Evolutionary conservation across 2,329 filamentous ascomycete genomes (phyloP).

Genomic region (Diaporthe ampelina): DNA sequence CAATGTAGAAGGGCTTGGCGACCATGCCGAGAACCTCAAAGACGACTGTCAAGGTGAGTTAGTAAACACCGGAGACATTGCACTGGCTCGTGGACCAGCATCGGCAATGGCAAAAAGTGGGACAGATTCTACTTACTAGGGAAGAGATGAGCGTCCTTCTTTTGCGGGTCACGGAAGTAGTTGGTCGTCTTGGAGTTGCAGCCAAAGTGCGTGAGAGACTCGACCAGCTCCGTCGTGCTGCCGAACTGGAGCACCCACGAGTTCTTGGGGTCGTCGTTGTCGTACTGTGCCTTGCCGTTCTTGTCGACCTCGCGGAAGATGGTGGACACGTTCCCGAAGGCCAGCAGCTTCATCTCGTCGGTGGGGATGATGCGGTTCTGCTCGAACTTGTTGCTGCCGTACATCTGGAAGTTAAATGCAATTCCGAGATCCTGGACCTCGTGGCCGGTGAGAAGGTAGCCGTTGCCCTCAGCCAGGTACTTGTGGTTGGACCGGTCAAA

Average conservation of each 20-base stretch:
- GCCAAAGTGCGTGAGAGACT: slow-evolving; percentile 66
- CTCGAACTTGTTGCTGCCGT: slow-evolving; percentile 62
- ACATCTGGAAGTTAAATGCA: slow-evolving; percentile 67
- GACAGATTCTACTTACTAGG: slow-evolving; percentile 55
- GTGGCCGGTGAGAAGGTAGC: slow-evolving; percentile 63
- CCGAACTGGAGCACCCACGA: slow-evolving; percentile 63
- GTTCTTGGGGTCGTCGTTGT: slow-evolving; percentile 57
- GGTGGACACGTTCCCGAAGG: slow-evolving; percentile 69
- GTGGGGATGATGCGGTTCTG: slow-evolving; percentile 67
- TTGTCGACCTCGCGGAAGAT: slow-evolving; percentile 53
- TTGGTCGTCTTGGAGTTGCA: slow-evolving; percentile 67
- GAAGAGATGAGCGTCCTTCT: slow-evolving; percentile 63
- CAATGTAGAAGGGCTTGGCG: slow-evolving; percentile 63
- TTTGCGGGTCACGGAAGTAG: slow-evolving; percentile 55
- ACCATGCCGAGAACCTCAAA: slow-evolving; percentile 74
- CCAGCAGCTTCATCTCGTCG: slow-evolving; percentile 67
- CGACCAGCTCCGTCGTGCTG: slow-evolving; percentile 62
- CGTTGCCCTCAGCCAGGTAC: slow-evolving; percentile 69
- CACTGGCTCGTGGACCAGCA: background rate
- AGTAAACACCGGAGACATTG: slow-evolving; percentile 39
- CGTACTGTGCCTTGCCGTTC: slow-evolving; percentile 44
- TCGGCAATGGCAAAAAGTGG: too few species aligned
- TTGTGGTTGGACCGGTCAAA: slow-evolving; percentile 66
- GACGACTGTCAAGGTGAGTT: slow-evolving; percentile 56
- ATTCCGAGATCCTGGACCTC: slow-evolving; percentile 64